phyloP scores from a whole-genome alignment of 352 stramenopile species.

The Pythium oligandrum region DNA sequence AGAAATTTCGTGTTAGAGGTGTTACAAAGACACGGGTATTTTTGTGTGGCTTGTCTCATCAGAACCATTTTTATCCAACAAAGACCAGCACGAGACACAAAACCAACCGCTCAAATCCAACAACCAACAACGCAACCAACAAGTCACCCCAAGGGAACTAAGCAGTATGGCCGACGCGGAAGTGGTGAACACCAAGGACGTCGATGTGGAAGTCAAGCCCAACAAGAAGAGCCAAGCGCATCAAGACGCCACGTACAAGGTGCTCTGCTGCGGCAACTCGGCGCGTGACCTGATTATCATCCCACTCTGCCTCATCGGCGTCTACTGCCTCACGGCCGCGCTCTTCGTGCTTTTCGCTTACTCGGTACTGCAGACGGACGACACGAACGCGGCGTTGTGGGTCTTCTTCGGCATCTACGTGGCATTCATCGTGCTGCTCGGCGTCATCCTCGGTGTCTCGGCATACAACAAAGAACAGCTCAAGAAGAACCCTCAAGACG shows the following conservation, averaged over 20 bases:
- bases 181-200: slow-evolving; percentile 22
- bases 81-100: too few relatives aligned
- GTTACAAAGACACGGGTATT: too few relatives aligned
- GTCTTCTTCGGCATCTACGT: slow-evolving; percentile 74
- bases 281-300: slow-evolving; percentile 70
- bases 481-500: slow-evolving; percentile 34
- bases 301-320: slow-evolving; percentile 44
- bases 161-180: slow-evolving; percentile 1
- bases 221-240: slow-evolving; percentile 25
- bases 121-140: too few relatives aligned
- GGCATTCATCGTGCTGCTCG: slow-evolving; percentile 54
- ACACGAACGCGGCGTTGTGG: slow-evolving; percentile 77
- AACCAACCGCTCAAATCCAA: too few relatives aligned
- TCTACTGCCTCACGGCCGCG: slow-evolving; percentile 58
- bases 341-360: slow-evolving; percentile 71
- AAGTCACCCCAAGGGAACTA: not conserved
- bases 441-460: slow-evolving; percentile 52
- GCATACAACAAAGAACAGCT: slow-evolving; percentile 63
- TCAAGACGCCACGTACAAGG: slow-evolving; percentile 26
- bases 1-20: too few relatives aligned
- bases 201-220: slow-evolving; percentile 53
- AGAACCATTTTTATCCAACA: too few relatives aligned
- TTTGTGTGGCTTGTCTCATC: too few relatives aligned
- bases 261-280: slow-evolving; percentile 71
- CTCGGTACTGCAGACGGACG: slow-evolving; percentile 69